Conservation (phyloP, 495 filamentous ascomycete genomes). For the Letharia columbiana region DNA sequence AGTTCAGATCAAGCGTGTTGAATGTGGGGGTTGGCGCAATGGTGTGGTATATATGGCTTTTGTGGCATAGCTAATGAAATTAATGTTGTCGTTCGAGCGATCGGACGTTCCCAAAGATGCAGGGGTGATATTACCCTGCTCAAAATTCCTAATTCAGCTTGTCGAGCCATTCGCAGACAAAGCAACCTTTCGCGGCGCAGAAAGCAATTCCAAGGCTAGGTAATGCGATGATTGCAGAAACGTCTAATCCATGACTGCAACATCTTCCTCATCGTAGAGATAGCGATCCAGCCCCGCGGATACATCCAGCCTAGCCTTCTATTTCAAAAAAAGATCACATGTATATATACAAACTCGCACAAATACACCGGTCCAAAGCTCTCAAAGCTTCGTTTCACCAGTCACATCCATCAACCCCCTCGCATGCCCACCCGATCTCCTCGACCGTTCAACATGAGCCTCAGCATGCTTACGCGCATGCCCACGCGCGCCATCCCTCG, state of each 20-base stretch:
- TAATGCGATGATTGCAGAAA: background rate
- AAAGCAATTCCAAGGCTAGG: background rate
- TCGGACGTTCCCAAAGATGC: background rate
- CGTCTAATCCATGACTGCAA: background rate
- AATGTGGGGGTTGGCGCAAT: slow-evolving; percentile 40
- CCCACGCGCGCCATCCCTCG: too few relatives aligned
- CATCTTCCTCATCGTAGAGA: background rate
- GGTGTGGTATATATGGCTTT: slow-evolving; percentile 43
- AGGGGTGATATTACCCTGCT: background rate
- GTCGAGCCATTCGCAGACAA: too few relatives aligned
- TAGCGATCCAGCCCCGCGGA: too few relatives aligned
- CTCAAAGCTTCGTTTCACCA: background rate
- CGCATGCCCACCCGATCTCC: background rate
- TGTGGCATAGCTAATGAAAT: slow-evolving; percentile 41
- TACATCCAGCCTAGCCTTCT: too few relatives aligned
- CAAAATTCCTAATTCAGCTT: background rate
- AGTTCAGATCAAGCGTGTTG: slow-evolving; percentile 30
- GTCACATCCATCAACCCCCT: background rate
- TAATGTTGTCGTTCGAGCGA: background rate
- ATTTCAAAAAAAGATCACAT: too few relatives aligned
- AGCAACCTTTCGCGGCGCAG: background rate
- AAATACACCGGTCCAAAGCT: background rate
- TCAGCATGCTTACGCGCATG: too few relatives aligned
- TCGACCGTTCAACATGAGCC: background rate
- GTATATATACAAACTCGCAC: too few relatives aligned